phyloP scores from a whole-genome alignment of 495 filamentous ascomycete genomes.

The Mycothermus thermophilus region DNA sequence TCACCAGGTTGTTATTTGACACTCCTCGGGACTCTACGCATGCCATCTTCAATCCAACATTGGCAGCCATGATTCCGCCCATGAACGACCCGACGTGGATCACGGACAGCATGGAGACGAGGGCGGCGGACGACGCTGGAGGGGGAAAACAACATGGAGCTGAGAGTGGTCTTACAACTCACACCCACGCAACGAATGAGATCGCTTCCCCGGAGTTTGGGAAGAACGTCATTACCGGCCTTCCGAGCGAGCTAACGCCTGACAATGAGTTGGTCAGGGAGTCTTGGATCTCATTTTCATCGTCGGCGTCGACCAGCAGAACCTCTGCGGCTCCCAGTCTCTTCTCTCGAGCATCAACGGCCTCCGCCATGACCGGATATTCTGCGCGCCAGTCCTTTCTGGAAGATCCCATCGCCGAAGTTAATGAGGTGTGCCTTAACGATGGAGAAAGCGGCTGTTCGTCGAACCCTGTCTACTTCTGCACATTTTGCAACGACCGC shows the following conservation, averaged over 20 bases:
- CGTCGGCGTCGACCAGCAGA: no score
- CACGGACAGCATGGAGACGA: no score
- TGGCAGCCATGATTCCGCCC: no score
- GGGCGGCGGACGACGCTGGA: no score
- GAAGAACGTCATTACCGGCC: background rate
- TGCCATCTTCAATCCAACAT: no score
- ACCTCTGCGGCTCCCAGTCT: conserved; percentile 12
- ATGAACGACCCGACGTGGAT: no score
- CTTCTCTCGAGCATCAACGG: conserved; percentile 12
- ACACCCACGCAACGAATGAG: no score
- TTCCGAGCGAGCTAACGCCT: background rate
- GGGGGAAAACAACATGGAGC: no score
- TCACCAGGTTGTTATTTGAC: no score
- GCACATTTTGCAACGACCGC: conserved; percentile 14
- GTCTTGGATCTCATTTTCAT: conserved; percentile 9
- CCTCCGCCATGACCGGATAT: conserved; percentile 6
- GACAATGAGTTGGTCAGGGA: conserved; percentile 1
- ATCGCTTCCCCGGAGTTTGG: no score
- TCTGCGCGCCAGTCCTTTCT: conserved; percentile 10
- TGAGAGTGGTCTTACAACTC: no score
- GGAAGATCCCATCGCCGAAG: conserved; percentile 10
- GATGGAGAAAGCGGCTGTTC: conserved; percentile 5
- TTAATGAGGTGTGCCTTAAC: conserved; percentile 7
- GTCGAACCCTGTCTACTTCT: conserved; percentile 5
- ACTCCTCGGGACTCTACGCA: no score